Conservation (phyloP, 768 basidiomycete species). For the Trametes elegans region DNA sequence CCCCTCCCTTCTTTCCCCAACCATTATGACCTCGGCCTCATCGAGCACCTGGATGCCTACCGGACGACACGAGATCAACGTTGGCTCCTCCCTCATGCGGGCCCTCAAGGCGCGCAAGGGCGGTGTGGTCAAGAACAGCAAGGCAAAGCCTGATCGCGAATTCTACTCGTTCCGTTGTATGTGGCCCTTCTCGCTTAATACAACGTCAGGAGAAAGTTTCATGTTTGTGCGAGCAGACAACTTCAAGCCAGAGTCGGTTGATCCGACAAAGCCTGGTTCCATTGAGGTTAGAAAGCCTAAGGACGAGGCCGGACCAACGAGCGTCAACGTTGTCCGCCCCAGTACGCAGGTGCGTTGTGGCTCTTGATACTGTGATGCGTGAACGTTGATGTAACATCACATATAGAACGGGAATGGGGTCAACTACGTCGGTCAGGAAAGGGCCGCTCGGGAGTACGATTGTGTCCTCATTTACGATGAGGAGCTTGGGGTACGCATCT, state of each 20-base stretch:
- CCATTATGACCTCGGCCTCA: slow-evolving; percentile 41
- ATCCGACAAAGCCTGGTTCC: slow-evolving; percentile 60
- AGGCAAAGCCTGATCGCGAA: slow-evolving; percentile 57
- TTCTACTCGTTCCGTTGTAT: slow-evolving; percentile 79
- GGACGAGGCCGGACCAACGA: slow-evolving; percentile 40
- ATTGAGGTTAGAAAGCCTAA: slow-evolving; percentile 57
- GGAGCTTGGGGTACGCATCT: slow-evolving; percentile 55
- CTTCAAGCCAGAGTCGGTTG: slow-evolving; percentile 73
- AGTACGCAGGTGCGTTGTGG: slow-evolving; percentile 52
- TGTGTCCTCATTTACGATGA: slow-evolving; percentile 83
- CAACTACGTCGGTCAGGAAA: slow-evolving; percentile 59
- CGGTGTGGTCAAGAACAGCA: slow-evolving; percentile 38
- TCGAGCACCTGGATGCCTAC: slow-evolving; percentile 54
- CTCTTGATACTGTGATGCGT: background rate
- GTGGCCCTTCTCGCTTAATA: slow-evolving; percentile 23
- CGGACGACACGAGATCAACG: slow-evolving; percentile 57
- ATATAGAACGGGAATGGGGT: slow-evolving; percentile 35
- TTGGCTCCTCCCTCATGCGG: slow-evolving; percentile 62
- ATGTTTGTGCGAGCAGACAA: slow-evolving; percentile 49
- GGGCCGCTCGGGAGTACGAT: slow-evolving; percentile 62
- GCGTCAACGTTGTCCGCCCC: slow-evolving; percentile 61
- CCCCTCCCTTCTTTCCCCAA: slow-evolving; percentile 12
- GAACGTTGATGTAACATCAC: background rate
- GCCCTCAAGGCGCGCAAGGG: slow-evolving; percentile 70
- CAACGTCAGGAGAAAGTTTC: background rate